Evolutionary conservation across 1,284 basidiomycete species (phyloP), one percentile per base, ranked within the genome.

Genomic region (Ganoderma lucidum): DNA sequence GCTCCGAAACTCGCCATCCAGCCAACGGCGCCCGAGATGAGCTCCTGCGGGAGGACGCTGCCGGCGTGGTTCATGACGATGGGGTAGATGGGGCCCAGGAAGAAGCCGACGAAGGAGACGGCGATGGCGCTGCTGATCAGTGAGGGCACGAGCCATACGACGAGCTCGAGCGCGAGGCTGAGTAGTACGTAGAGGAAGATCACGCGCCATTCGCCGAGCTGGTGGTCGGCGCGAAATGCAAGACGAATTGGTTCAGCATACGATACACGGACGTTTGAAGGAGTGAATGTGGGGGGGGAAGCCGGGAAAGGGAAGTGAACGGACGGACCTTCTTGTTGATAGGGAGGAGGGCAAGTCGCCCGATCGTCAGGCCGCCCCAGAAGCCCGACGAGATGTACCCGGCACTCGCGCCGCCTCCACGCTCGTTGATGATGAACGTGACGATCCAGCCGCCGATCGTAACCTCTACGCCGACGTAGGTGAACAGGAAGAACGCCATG

Each of bases 81-180:
- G 1, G 88, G 87, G 71, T 85, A 90, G 75, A 88, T 84, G 0
- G 88, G 89, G 0, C 81, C 81, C n/a, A 81, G 75, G 37, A 89
- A 74, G 35, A 90, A 71, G 23, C 88, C 90, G 63, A 90, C 81
- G 37, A 90, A 77, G 1, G 86, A 83, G 19, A 90, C 84, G 4
- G 85, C 82, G 5, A 90, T 78, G 1, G 87, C 89, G 53, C 81
- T 83, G 45, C 83, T 84, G 32, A 89, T 79, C 51, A 90, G 78
- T 3, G 83, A 85, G 0, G 87, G 88, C 2, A 88, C 85, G 15
- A 88, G 80, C 89, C 89, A 90, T 17, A 90, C 80, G 41, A 87
- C 78, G 48, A 91, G 73, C 72, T 90, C 86, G 35, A 89, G 78
- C 80, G 66, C 77, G 8, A 85, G 80, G 44, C 80, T 77, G 12